A percentile compares a stretch with the other conserved stretches of the same genome.
Evolutionary conservation across 257 asterid genomes (phyloP).

Genomic region (Scutellaria barbata): DNA sequence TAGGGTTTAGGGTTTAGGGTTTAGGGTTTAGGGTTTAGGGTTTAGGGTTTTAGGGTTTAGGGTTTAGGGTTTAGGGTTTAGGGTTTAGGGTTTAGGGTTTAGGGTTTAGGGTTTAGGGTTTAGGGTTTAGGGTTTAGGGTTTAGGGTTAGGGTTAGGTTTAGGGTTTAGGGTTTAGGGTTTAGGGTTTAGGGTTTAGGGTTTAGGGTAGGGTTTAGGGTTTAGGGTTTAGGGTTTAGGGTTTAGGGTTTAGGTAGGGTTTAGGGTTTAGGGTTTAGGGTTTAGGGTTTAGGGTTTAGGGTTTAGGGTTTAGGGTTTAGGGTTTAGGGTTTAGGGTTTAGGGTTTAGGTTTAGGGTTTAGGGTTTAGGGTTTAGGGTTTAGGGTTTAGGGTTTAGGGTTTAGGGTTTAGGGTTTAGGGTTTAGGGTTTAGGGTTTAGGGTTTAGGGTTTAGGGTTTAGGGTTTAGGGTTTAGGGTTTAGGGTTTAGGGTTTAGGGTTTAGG

Average conservation of each 20-base stretch:
- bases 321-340: constrained; percentile 36
- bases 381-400: constrained; percentile 35
- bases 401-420: constrained; percentile 37
- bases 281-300: constrained; percentile 39
- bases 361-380: constrained; percentile 33
- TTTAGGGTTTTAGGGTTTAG: constrained; percentile 25
- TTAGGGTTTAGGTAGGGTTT: constrained; percentile 35
- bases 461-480: constrained; percentile 38
- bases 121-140: constrained; percentile 26
- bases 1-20: constrained; percentile 34
- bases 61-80: constrained; percentile 24
- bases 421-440: constrained; percentile 34
- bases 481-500: constrained; percentile 39
- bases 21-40: constrained; percentile 26
- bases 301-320: constrained; percentile 36
- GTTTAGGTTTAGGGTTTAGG: constrained; percentile 32
- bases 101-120: neutral
- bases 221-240: constrained; percentile 31
- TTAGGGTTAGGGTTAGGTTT: constrained; percentile 30
- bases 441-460: constrained; percentile 34
- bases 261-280: constrained; percentile 36
- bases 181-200: constrained; percentile 35
- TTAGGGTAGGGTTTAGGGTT: constrained; percentile 31
- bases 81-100: constrained; percentile 29
- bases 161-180: constrained; percentile 31